Percentiles rank a stretch among this genome's conserved stretches.
phyloP scores from a whole-genome alignment of 768 basidiomycete species.

The Mycena vulgaris region DNA sequence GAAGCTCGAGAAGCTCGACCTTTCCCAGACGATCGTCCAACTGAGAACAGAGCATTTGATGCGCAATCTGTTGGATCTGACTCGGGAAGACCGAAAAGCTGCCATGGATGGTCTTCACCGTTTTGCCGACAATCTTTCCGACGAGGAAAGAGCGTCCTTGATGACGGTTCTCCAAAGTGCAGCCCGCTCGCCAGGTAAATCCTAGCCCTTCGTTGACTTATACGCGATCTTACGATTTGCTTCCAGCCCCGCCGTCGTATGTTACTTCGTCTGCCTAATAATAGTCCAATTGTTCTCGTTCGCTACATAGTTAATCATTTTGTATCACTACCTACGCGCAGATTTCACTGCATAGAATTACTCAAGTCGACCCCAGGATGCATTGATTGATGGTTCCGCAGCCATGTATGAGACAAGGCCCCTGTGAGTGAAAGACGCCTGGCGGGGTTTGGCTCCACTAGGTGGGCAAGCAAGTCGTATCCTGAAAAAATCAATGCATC shows the following conservation, averaged over 20 bases:
- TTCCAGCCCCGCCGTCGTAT: slow-evolving; percentile 29
- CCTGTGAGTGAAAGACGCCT: slow-evolving; percentile 24
- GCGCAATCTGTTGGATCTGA: slow-evolving; percentile 74
- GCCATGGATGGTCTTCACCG: slow-evolving; percentile 82
- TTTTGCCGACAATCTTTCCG: slow-evolving; percentile 79
- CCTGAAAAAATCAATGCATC: background rate
- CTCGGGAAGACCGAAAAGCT: slow-evolving; percentile 84
- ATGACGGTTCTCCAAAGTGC: slow-evolving; percentile 73
- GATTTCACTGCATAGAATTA: slow-evolving; percentile 19
- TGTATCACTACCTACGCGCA: slow-evolving; percentile 9
- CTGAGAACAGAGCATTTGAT: slow-evolving; percentile 80
- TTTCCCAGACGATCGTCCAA: slow-evolving; percentile 72
- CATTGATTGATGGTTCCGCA: slow-evolving; percentile 16
- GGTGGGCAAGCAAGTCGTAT: slow-evolving; percentile 21
- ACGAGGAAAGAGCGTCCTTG: slow-evolving; percentile 79
- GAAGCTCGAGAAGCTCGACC: slow-evolving; percentile 79
- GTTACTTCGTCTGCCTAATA: slow-evolving; percentile 16
- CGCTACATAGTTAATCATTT: background rate
- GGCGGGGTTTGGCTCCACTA: slow-evolving; percentile 12
- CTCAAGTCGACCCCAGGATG: slow-evolving; percentile 1
- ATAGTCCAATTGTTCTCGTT: background rate
- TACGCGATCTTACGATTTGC: background rate
- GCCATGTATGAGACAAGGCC: slow-evolving; percentile 27
- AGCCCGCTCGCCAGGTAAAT: slow-evolving; percentile 72
- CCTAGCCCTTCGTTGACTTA: background rate